phyloP scores from a whole-genome alignment of 2,329 filamentous ascomycete species.

The Scedosporium aurantiacum region DNA sequence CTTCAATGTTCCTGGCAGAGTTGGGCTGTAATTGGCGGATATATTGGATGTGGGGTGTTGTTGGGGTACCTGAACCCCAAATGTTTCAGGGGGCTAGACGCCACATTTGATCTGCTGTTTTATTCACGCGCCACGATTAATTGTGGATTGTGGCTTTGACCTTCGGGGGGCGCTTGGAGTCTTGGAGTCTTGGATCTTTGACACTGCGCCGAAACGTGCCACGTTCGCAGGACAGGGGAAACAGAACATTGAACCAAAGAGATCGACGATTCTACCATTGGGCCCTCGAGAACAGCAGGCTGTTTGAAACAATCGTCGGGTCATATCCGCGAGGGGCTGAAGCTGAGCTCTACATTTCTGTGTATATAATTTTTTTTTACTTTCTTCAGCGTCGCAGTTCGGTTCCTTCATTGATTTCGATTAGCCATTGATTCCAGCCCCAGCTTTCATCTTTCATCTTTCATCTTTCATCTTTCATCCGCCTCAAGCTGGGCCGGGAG shows the following conservation, averaged over 20 bases:
- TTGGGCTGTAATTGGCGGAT: no score
- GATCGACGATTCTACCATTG: not conserved
- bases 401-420: not conserved
- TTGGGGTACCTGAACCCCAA: no score
- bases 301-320: conserved; percentile 1
- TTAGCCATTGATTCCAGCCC: not conserved
- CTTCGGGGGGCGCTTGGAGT: no score
- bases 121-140: no score
- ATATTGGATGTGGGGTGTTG: no score
- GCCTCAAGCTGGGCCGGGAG: not conserved
- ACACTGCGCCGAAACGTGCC: not conserved
- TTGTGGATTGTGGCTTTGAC: no score
- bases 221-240: not conserved
- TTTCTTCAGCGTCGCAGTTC: not conserved
- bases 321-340: not conserved
- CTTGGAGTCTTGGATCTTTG: no score
- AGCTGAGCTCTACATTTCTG: not conserved
- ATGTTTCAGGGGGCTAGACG: no score
- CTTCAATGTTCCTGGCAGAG: no score
- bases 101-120: no score
- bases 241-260: not conserved
- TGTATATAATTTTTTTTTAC: not conserved
- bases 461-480: not conserved
- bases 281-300: not conserved
- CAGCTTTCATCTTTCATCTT: not conserved